Evolutionary conservation across 2,329 filamentous ascomycete species (phyloP).

Genomic region (Trichoderma asperellum): DNA sequence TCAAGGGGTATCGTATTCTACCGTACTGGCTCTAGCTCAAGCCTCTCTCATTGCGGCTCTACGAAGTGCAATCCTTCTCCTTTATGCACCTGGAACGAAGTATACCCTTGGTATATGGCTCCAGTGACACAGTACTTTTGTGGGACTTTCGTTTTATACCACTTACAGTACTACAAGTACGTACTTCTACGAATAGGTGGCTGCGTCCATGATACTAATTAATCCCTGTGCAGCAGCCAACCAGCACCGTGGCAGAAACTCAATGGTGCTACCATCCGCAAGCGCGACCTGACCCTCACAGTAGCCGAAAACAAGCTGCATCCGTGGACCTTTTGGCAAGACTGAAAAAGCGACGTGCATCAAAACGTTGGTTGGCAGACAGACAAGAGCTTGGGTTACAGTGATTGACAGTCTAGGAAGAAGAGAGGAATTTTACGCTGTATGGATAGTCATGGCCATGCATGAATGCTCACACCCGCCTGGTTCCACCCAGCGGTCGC

Average conservation of each 20-base stretch:
- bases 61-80: background rate
- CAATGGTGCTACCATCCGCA: constrained; percentile 5
- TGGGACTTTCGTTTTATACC: constrained; percentile 1
- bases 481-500: constrained; percentile 28
- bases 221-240: constrained; percentile 7
- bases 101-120: background rate
- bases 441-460: constrained; percentile 9
- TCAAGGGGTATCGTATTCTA: background rate
- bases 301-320: constrained; percentile 20
- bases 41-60: background rate
- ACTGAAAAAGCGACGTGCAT: constrained; percentile 16
- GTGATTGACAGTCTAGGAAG: background rate
- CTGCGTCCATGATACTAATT: background rate
- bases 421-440: background rate
- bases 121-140: background rate
- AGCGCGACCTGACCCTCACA: constrained; percentile 1
- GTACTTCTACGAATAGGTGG: background rate
- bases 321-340: constrained; percentile 14
- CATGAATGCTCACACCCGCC: constrained; percentile 7
- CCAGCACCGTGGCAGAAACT: constrained; percentile 1
- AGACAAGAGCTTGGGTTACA: background rate
- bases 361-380: background rate
- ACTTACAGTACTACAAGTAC: background rate
- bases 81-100: background rate
- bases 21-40: background rate